phyloP scores from a whole-genome alignment of 2,329 filamentous ascomycete genomes.

The Diaporthe sp. region DNA sequence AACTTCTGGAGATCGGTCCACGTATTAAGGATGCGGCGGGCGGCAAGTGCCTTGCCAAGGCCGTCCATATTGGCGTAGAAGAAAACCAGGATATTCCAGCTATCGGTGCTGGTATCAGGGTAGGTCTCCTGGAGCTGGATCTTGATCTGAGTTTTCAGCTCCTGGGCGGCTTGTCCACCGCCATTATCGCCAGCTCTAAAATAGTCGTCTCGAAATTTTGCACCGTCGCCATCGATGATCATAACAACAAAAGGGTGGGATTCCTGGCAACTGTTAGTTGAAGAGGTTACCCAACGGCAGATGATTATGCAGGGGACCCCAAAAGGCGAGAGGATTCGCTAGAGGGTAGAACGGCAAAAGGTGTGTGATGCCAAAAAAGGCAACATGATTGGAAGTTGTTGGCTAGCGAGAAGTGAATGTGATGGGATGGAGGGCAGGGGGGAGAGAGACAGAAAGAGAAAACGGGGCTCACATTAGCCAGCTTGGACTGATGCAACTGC shows the following conservation, averaged over 20 bases:
- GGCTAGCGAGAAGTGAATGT: background rate
- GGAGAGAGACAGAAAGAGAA: background rate
- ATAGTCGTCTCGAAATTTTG: conserved; percentile 51
- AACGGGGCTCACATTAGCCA: conserved; percentile 31
- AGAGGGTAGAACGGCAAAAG: background rate
- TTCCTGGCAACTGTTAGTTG: conserved; percentile 44
- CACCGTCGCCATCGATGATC: conserved; percentile 54
- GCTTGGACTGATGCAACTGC: conserved; percentile 33
- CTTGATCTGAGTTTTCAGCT: conserved; percentile 46
- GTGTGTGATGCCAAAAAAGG: background rate
- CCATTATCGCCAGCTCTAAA: conserved; percentile 50
- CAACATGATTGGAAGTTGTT: no score
- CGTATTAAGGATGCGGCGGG: conserved; percentile 45
- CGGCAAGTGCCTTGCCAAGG: conserved; percentile 48
- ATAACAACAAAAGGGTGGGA: conserved; percentile 51
- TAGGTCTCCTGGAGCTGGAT: conserved; percentile 45
- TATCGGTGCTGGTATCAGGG: conserved; percentile 47
- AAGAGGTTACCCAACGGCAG: no score
- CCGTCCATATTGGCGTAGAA: conserved; percentile 52
- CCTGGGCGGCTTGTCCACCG: conserved; percentile 50
- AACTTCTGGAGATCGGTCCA: conserved; percentile 49
- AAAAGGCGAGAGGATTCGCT: no score
- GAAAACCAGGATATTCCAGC: conserved; percentile 52
- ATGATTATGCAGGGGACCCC: no score
- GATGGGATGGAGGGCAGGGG: background rate